Percentiles rank a stretch among this genome's conserved stretches.
Conservation (phyloP, 495 filamentous ascomycete genomes). For the Aspergillus saccharolyticus region DNA sequence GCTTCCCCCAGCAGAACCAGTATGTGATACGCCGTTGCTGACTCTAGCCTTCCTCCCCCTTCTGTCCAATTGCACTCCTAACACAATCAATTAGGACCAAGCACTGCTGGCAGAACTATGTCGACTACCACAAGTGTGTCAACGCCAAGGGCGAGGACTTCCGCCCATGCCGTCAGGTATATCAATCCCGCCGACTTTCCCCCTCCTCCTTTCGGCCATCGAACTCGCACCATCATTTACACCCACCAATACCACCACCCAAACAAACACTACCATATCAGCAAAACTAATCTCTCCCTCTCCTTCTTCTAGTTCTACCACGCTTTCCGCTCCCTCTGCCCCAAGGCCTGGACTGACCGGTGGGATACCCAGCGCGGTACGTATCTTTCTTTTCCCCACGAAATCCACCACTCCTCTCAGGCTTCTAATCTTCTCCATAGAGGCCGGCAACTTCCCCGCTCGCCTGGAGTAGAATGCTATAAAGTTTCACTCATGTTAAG, state of each 20-base stretch:
- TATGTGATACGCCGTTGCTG: slow-evolving; percentile 27
- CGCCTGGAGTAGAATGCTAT: slow-evolving; percentile 39
- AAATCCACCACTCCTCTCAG: no score
- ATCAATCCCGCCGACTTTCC: slow-evolving; percentile 5
- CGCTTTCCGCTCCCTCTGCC: slow-evolving; percentile 95
- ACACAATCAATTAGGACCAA: slow-evolving; percentile 50
- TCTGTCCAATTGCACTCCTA: neutral
- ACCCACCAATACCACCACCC: slow-evolving; percentile 9
- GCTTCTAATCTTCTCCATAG: slow-evolving; percentile 37
- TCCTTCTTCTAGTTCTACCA: slow-evolving; percentile 68
- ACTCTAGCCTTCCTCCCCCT: neutral
- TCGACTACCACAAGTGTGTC: slow-evolving; percentile 99
- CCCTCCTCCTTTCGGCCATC: neutral
- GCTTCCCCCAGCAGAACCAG: slow-evolving; percentile 98
- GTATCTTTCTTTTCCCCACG: slow-evolving; percentile 36
- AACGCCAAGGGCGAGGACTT: slow-evolving; percentile 99
- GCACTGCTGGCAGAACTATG: slow-evolving; percentile 99
- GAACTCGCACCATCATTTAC: neutral
- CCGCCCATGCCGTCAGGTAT: slow-evolving; percentile 92
- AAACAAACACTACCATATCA: neutral
- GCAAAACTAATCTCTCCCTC: neutral
- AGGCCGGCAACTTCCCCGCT: slow-evolving; percentile 86
- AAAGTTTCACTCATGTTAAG: slow-evolving; percentile 22
- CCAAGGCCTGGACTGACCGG: slow-evolving; percentile 85
- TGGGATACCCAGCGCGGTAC: slow-evolving; percentile 97